phyloP scores from a whole-genome alignment of 148 eudicot genomes.

The Arbutus unedo region DNA sequence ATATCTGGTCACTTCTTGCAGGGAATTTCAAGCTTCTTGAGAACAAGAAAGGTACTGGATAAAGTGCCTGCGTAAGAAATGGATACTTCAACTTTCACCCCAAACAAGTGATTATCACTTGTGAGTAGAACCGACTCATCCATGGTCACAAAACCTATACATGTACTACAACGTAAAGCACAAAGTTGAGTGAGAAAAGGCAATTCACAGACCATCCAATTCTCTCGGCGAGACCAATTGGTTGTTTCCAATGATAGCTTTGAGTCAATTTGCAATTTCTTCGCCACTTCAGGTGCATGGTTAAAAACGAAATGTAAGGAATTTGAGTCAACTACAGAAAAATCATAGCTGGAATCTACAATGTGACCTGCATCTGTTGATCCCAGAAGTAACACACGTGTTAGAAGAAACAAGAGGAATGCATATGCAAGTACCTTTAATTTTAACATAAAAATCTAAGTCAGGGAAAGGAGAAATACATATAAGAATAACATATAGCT shows the following conservation, averaged over 20 bases:
- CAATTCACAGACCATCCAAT: conserved; percentile 65
- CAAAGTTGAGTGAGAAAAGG: not conserved
- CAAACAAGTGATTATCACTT: not conserved
- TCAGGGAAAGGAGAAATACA: not conserved
- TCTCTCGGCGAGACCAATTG: conserved; percentile 36
- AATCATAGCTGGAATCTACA: conserved; percentile 64
- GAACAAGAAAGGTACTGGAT: conserved; percentile 62
- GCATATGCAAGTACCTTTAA: not conserved
- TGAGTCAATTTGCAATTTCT: conserved; percentile 45
- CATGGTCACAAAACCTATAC: not conserved
- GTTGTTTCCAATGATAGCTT: conserved; percentile 44
- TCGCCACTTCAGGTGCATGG: conserved; percentile 70
- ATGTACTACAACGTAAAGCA: not conserved
- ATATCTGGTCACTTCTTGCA: conserved; percentile 45
- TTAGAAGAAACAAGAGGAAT: conserved; percentile 5
- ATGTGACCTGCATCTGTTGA: conserved; percentile 60
- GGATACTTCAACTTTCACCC: conserved; percentile 11
- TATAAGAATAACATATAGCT: not conserved
- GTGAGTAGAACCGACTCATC: not conserved
- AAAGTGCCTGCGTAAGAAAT: conserved; percentile 62
- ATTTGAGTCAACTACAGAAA: conserved; percentile 85
- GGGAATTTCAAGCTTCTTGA: conserved; percentile 75
- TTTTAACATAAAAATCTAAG: not conserved
- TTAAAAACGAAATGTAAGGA: conserved; percentile 77
- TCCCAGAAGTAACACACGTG: conserved; percentile 11